phyloP scores from a whole-genome alignment of 768 basidiomycete species.

The Suillus brevipes region DNA sequence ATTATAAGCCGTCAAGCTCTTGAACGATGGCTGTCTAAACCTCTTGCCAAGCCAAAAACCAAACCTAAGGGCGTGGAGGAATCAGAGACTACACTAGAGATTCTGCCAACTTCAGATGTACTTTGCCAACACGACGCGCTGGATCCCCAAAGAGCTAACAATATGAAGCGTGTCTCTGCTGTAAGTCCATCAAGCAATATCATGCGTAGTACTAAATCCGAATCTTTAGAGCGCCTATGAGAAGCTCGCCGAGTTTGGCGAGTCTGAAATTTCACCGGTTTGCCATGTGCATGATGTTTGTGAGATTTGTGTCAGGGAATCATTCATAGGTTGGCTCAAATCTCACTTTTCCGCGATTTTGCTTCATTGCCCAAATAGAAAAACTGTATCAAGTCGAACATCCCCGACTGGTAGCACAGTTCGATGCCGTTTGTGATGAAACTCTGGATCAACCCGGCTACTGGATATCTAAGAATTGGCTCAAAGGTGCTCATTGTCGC shows the following conservation, averaged over 20 bases:
- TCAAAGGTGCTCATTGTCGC: conserved; percentile 53
- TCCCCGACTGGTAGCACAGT: conserved; percentile 55
- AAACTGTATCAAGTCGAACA: conserved; percentile 70
- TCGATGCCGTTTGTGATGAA: conserved; percentile 53
- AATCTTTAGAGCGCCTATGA: conserved; percentile 24
- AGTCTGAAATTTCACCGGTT: conserved; percentile 49
- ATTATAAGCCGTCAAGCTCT: conserved; percentile 63
- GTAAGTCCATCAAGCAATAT: conserved; percentile 34
- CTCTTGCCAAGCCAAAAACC: conserved; percentile 22
- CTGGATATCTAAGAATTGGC: conserved; percentile 81
- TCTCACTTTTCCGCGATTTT: conserved; percentile 5
- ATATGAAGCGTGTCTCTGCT: conserved; percentile 69
- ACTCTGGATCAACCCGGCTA: conserved; percentile 46
- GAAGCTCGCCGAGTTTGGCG: conserved; percentile 36
- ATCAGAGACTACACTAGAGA: conserved; percentile 21
- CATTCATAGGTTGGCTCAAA: conserved; percentile 53
- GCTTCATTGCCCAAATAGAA: conserved; percentile 42
- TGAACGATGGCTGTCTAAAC: conserved; percentile 57
- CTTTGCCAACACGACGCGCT: conserved; percentile 62
- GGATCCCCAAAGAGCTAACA: conserved; percentile 55
- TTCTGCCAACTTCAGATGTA: conserved; percentile 44
- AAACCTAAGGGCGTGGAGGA: conserved; percentile 18
- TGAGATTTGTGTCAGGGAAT: conserved; percentile 51
- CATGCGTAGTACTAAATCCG: neutral
- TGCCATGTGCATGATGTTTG: conserved; percentile 59